Base-by-base conservation (phyloP, 306 rosid genomes). In the Astragalus glycyphyllos region DNA sequence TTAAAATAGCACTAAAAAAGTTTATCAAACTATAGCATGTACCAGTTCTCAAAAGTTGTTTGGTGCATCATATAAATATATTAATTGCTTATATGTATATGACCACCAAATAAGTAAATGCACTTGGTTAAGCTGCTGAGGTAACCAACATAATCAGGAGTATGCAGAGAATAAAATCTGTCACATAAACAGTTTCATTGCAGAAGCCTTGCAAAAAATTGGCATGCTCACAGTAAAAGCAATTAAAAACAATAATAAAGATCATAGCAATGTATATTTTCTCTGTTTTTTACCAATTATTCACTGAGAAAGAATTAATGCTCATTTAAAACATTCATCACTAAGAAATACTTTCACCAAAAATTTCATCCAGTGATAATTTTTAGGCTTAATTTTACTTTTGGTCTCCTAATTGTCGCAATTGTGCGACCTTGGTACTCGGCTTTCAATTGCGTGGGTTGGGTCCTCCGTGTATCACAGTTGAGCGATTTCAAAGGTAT, bases 1-100 rank as follows among this genome's bases (percentile, higher is more conserved):
- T 14, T 0, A 12, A 68, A 14, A 31, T 34, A 63, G 42, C 2
- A 23, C 5, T 13, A 34, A 8, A 34, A 38, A 49, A 16, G 4
- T 44, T 32, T 47, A 9, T 45, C 9, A 64, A 72, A 32, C 13
- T 42, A 15, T 12, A 58, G 58, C 35, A 14, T 15, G 50, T 56
- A 11, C 3, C 47, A 58, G 11, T 31, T 69, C 41, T 16, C 70
- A 61, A 12, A 67, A 58, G 40, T 54, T 35, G 68, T 23, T 37
- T 15, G 15, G 44, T 37, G 31, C 46, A 58, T 8, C 34, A 58
- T 58, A 32, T 17, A 34, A 57, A 26, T 44, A 58, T 40, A 10
- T n/a, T 53, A 54, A 53, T 37, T 44, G 56, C 45, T 3, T 9
- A 57, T 34, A 41, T 40, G 13, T 20, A 20, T 20, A 20, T 20